Conservation (phyloP, 2,329 filamentous ascomycete species). For the Emergomyces orientalis region DNA sequence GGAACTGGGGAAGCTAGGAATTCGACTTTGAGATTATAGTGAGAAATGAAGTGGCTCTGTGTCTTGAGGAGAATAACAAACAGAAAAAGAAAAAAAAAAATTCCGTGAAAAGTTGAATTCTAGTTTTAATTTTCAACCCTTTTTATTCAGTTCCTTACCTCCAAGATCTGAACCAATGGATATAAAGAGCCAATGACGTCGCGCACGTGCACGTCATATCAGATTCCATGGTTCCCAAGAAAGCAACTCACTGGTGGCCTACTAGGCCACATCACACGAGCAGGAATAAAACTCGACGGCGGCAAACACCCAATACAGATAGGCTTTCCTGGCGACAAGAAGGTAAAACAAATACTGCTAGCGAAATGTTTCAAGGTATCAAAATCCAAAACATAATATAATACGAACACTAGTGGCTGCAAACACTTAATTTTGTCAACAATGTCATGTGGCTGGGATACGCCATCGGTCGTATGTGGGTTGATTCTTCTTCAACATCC, state of each 20-base stretch:
- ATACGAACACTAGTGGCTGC: neutral
- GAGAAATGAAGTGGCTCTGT: neutral
- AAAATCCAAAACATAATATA: neutral
- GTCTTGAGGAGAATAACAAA: neutral
- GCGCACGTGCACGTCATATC: neutral
- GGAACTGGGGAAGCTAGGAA: neutral
- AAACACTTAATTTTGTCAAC: neutral
- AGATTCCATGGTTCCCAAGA: neutral
- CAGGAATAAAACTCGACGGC: neutral
- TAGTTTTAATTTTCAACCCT: too few relatives aligned
- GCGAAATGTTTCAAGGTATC: neutral
- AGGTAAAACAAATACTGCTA: too few relatives aligned
- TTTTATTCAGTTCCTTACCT: neutral
- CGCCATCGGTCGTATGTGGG: too few relatives aligned
- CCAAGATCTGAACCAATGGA: neutral
- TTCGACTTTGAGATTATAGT: neutral
- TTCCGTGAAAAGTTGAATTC: too few relatives aligned
- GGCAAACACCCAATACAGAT: neutral
- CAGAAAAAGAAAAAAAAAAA: neutral
- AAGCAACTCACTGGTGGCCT: too few relatives aligned
- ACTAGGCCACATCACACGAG: too few relatives aligned
- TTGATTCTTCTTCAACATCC: too few relatives aligned
- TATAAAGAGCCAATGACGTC: neutral
- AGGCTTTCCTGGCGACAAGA: too few relatives aligned
- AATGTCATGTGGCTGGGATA: too few relatives aligned